These are phyloP conservation scores for Monotropa hypopitys DNA, from an alignment of 179 eudicot species.

Conservation along the genomic window DNA sequence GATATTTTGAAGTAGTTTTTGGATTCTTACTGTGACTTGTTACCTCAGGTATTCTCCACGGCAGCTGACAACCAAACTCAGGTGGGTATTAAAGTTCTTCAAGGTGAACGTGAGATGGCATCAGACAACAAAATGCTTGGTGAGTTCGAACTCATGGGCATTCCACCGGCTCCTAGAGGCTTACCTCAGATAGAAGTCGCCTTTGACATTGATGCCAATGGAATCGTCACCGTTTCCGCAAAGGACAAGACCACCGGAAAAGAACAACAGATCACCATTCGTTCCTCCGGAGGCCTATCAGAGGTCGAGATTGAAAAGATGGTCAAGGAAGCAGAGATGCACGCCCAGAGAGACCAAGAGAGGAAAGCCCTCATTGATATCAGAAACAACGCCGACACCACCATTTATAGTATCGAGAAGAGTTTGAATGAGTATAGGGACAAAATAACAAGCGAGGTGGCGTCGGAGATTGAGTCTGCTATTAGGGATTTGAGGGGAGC, in stretches of 20 bases:
- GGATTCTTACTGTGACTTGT: neutral
- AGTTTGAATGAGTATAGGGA: conserved; percentile 40
- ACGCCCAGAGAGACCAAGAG: conserved; percentile 56
- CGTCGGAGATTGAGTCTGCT: conserved; percentile 43
- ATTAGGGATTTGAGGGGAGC: conserved; percentile 36
- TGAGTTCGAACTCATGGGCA: conserved; percentile 52
- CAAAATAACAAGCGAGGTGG: conserved; percentile 36
- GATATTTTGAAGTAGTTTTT: neutral
- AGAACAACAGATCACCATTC: conserved; percentile 55
- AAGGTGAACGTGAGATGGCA: conserved; percentile 70
- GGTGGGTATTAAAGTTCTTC: conserved; percentile 34
- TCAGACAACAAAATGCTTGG: conserved; percentile 51
- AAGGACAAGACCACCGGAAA: conserved; percentile 47
- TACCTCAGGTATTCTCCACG: conserved; percentile 39
- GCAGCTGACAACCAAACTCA: conserved; percentile 16
- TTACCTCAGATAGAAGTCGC: conserved; percentile 63
- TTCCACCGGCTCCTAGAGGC: conserved; percentile 62
- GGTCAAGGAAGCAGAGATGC: conserved; percentile 57
- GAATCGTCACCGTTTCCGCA: conserved; percentile 53
- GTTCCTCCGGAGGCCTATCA: conserved; percentile 53
- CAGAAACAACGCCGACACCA: conserved; percentile 49
- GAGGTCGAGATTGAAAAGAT: conserved; percentile 47
- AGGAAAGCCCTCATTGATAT: conserved; percentile 42
- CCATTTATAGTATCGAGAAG: conserved; percentile 31
- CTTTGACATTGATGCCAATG: conserved; percentile 59